phyloP scores from a whole-genome alignment of 1,284 basidiomycete species.

The Trametes hirsuta region DNA sequence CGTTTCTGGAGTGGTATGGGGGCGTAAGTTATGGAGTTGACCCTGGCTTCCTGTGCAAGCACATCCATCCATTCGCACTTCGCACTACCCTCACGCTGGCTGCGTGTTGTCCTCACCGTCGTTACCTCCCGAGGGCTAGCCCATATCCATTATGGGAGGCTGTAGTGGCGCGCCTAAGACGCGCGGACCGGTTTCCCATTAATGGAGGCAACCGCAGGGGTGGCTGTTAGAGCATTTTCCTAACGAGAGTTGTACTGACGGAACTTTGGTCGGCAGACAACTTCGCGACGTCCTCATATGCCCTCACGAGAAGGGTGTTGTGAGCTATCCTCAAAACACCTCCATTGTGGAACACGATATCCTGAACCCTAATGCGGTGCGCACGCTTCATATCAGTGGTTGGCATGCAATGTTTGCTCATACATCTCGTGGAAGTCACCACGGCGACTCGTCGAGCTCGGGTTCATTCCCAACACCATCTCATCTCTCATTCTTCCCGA shows the following conservation, averaged over 20 bases:
- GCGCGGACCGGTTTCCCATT: too few species aligned
- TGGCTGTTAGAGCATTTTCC: neutral
- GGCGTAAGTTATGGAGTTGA: too few species aligned
- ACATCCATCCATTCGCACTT: too few species aligned
- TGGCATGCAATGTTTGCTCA: neutral
- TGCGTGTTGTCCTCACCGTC: too few species aligned
- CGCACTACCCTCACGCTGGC: too few species aligned
- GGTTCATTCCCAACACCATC: conserved; percentile 73
- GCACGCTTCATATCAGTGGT: conserved; percentile 30
- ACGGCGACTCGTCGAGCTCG: conserved; percentile 53
- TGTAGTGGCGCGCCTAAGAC: too few species aligned
- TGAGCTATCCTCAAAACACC: conserved; percentile 63
- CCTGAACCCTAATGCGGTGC: conserved; percentile 50
- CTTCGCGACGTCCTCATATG: conserved; percentile 77
- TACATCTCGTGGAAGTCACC: conserved; percentile 42
- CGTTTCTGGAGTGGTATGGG: too few species aligned
- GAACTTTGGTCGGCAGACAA: conserved; percentile 50
- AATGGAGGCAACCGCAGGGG: too few species aligned
- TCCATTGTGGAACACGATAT: conserved; percentile 74
- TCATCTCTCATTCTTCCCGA: conserved; percentile 60
- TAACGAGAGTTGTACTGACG: neutral
- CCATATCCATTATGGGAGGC: too few species aligned
- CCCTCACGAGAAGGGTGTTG: conserved; percentile 65
- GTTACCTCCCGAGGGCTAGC: too few species aligned
- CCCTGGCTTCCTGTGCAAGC: too few species aligned